Percentiles rank a stretch among this genome's conserved stretches.
Evolutionary conservation across 805 yeast genomes (phyloP).

Genomic region (Saccharomycopsis babjevae): DNA sequence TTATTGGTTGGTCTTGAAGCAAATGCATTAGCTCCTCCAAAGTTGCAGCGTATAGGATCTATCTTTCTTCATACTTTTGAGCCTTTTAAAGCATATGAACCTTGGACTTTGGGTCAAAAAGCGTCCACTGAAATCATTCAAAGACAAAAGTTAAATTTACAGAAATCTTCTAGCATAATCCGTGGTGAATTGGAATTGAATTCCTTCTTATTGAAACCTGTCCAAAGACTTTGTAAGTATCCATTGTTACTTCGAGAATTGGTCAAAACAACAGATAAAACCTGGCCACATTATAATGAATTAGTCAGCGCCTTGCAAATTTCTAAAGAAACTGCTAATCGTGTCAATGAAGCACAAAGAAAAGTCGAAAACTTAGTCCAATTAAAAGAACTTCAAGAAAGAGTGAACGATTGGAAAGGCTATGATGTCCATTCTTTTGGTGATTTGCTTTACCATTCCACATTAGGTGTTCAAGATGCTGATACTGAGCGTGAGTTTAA

Average conservation of each 20-base stretch:
- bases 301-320: conserved; percentile 59
- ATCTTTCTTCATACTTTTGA: conserved; percentile 69
- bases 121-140: conserved; percentile 75
- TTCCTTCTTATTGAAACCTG: conserved; percentile 83
- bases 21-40: conserved; percentile 63
- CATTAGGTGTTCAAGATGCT: conserved; percentile 56
- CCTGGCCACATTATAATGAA: conserved; percentile 52
- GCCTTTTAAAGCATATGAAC: conserved; percentile 82
- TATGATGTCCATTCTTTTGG: conserved; percentile 74
- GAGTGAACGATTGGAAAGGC: conserved; percentile 90
- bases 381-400: conserved; percentile 54
- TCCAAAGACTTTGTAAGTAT: conserved; percentile 92
- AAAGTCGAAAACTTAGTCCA: conserved; percentile 75
- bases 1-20: conserved; percentile 83
- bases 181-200: conserved; percentile 86
- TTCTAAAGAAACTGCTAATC: conserved; percentile 74
- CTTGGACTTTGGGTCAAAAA: conserved; percentile 87
- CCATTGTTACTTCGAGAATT: conserved; percentile 75
- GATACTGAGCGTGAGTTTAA: conserved; percentile 78
- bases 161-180: conserved; percentile 46
- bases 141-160: conserved; percentile 40
- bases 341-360: conserved; percentile 90
- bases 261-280: conserved; percentile 48
- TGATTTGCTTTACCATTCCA: conserved; percentile 66
- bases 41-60: conserved; percentile 80